Evolutionary conservation across 176 grass and related monocot species (phyloP).

Genomic region (Microstegium vimineum): DNA sequence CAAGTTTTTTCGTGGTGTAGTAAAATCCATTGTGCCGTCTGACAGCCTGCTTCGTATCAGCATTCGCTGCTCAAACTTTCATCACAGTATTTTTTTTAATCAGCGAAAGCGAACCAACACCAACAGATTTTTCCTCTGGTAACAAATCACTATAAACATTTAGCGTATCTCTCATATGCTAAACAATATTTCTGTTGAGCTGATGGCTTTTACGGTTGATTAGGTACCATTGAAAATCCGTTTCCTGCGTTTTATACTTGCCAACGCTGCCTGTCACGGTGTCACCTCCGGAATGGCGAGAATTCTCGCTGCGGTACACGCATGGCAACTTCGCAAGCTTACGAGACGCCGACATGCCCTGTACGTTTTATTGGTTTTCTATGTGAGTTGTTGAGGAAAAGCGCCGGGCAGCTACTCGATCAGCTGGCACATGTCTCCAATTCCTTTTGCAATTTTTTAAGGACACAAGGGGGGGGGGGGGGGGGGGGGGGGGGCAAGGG

Average conservation of each 20-base stretch:
- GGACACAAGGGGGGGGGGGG: neutral
- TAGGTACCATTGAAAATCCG: too few relatives aligned
- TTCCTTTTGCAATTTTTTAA: neutral
- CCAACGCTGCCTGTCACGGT: neutral
- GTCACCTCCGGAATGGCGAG: neutral
- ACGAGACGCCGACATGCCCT: neutral
- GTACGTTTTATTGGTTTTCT: slow-evolving; percentile 33
- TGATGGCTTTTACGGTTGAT: too few relatives aligned
- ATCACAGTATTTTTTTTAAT: too few relatives aligned
- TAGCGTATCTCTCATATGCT: too few relatives aligned
- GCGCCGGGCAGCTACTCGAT: neutral
- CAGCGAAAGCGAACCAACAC: too few relatives aligned
- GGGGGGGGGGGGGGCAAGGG: too few relatives aligned
- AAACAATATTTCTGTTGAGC: too few relatives aligned
- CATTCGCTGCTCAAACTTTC: neutral
- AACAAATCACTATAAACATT: too few relatives aligned
- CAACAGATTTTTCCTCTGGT: too few relatives aligned
- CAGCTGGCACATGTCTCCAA: neutral
- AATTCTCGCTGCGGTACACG: neutral
- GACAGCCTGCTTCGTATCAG: neutral
- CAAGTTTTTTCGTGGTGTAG: neutral
- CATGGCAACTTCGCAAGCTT: neutral
- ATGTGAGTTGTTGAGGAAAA: slow-evolving; percentile 21
- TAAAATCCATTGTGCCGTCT: neutral
- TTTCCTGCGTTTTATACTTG: too few relatives aligned